Conservation (phyloP, 192 early-diverging fungal species). For the Coemansia sp. region DNA sequence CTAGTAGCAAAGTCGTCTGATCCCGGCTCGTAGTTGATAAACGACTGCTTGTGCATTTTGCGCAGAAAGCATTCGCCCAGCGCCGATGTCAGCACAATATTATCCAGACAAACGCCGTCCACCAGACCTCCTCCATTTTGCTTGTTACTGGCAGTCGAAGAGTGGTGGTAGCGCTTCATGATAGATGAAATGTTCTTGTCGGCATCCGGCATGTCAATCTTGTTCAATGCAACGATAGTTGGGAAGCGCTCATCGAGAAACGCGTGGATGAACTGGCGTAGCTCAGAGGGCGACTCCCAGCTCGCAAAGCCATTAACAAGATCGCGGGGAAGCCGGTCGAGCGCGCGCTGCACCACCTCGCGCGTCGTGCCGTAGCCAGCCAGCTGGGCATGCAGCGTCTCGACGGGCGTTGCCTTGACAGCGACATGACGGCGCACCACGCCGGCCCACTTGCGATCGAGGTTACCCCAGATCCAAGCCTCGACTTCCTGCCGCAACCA, state of each 20-base stretch:
- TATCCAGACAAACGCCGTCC: slow-evolving; percentile 42
- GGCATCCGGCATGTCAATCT: slow-evolving; percentile 82
- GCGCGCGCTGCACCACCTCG: slow-evolving; percentile 29
- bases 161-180: slow-evolving; percentile 67
- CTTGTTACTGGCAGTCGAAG: not conserved
- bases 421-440: slow-evolving; percentile 71
- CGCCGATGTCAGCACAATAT: slow-evolving; percentile 67
- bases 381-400: slow-evolving; percentile 52
- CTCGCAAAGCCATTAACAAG: not conserved
- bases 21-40: slow-evolving; percentile 60
- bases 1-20: slow-evolving; percentile 60
- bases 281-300: not conserved
- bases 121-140: not conserved
- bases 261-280: slow-evolving; percentile 62
- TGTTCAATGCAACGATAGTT: slow-evolving; percentile 83
- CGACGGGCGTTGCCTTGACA: slow-evolving; percentile 37
- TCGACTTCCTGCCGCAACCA: slow-evolving; percentile 81
- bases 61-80: slow-evolving; percentile 66
- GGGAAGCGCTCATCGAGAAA: slow-evolving; percentile 84
- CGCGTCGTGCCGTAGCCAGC: slow-evolving; percentile 49
- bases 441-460: slow-evolving; percentile 68
- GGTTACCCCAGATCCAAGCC: slow-evolving; percentile 74
- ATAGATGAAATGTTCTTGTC: slow-evolving; percentile 84
- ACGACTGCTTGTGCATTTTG: slow-evolving; percentile 63
- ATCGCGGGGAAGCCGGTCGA: slow-evolving; percentile 22